Conservation (phyloP, 2,329 filamentous ascomycete species). For the Nemania diffusa region DNA sequence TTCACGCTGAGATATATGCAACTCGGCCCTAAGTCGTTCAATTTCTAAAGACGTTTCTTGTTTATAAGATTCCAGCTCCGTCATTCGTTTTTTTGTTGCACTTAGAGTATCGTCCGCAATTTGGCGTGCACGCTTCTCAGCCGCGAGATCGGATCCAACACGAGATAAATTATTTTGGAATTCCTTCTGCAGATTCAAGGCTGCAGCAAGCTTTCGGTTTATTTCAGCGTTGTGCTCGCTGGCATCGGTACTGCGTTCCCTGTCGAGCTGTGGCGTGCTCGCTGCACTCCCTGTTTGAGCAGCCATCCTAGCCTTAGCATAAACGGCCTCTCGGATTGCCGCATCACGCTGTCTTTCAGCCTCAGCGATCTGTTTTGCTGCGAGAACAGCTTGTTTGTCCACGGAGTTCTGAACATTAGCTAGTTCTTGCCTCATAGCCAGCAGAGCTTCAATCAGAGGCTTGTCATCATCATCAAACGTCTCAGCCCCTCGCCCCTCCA, state of each 20-base stretch:
- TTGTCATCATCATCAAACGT: slow-evolving; percentile 92
- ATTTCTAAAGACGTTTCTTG: slow-evolving; percentile 86
- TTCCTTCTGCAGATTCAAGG: slow-evolving; percentile 81
- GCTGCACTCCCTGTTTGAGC: slow-evolving; percentile 75
- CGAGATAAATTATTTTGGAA: slow-evolving; percentile 81
- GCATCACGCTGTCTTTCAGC: slow-evolving; percentile 94
- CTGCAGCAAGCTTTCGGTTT: slow-evolving; percentile 82
- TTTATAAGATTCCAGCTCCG: slow-evolving; percentile 84
- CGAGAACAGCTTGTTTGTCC: slow-evolving; percentile 85
- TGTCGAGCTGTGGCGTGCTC: slow-evolving; percentile 68
- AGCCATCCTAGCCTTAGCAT: slow-evolving; percentile 91
- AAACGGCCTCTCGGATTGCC: slow-evolving; percentile 93
- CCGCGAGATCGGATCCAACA: slow-evolving; percentile 75
- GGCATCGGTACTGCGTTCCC: slow-evolving; percentile 65
- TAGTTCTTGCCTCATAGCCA: slow-evolving; percentile 90
- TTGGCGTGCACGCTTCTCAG: slow-evolving; percentile 82
- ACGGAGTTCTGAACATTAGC: slow-evolving; percentile 90
- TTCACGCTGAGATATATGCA: slow-evolving; percentile 81
- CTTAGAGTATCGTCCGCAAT: slow-evolving; percentile 88
- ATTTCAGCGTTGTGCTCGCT: slow-evolving; percentile 76
- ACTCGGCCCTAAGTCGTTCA: slow-evolving; percentile 84
- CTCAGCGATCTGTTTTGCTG: slow-evolving; percentile 90
- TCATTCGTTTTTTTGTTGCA: slow-evolving; percentile 83
- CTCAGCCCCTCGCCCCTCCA: slow-evolving; percentile 81
- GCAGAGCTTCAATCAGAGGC: slow-evolving; percentile 88